Percentiles rank a stretch among this genome's conserved stretches.
phyloP scores from a whole-genome alignment of 306 rosid genomes.

The Prunus mira region DNA sequence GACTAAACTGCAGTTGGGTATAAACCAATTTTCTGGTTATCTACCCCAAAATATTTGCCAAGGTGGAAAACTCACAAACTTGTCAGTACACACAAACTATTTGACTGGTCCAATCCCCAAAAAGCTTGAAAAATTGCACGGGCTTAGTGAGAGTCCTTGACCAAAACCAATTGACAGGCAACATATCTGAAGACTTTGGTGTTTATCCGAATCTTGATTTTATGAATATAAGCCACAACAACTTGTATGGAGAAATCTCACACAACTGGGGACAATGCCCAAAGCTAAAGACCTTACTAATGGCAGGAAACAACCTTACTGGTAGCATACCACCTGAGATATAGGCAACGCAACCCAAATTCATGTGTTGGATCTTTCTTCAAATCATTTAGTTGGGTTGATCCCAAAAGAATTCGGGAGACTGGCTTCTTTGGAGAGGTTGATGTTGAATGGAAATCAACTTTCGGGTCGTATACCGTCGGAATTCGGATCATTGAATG shows the following conservation, averaged over 20 bases:
- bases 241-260: conserved; percentile 7
- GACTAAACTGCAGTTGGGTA: accelerated
- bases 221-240: neutral
- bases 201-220: too few species aligned
- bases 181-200: too few species aligned
- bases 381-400: neutral
- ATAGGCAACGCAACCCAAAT: neutral
- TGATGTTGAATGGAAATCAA: neutral
- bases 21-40: too few species aligned
- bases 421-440: neutral
- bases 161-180: too few species aligned
- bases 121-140: too few species aligned
- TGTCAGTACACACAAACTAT: accelerated
- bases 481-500: too few species aligned
- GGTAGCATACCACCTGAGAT: conserved; percentile 11
- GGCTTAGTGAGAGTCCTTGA: too few species aligned
- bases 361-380: neutral
- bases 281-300: neutral
- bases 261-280: neutral
- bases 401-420: too few species aligned
- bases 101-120: too few species aligned
- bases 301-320: neutral
- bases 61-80: too few species aligned
- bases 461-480: neutral
- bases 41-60: too few species aligned